These are phyloP conservation scores for Phytopythium oedochilum DNA, from an alignment of 352 stramenopile genomes.

Conservation along the genomic window DNA sequence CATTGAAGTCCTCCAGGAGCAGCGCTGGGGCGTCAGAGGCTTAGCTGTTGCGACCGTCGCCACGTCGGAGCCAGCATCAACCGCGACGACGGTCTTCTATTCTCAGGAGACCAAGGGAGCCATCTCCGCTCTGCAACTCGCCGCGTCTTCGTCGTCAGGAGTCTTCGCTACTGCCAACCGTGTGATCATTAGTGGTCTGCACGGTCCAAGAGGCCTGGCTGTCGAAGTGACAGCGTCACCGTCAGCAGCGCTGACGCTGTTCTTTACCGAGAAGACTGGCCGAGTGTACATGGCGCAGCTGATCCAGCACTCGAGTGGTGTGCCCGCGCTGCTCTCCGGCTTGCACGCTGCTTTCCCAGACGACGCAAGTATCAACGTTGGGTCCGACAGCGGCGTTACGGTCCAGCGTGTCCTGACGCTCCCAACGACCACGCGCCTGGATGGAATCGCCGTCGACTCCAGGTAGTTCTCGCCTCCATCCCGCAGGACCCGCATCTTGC, in stretches of 20 bases:
- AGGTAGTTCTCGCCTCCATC: conserved; percentile 14
- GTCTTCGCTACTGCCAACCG: not conserved
- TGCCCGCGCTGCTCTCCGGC: not conserved
- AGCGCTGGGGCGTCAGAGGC: conserved; percentile 49
- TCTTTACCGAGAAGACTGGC: conserved; percentile 72
- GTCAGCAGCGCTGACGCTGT: conserved; percentile 25
- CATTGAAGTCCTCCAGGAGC: conserved; percentile 36
- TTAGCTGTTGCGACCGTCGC: conserved; percentile 18
- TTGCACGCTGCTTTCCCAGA: conserved; percentile 5
- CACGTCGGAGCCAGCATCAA: not conserved
- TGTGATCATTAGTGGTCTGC: conserved; percentile 35
- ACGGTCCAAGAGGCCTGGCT: conserved; percentile 43
- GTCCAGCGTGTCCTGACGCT: conserved; percentile 31
- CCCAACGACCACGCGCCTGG: conserved; percentile 39
- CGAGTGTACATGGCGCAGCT: conserved; percentile 33
- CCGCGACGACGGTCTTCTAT: conserved; percentile 32
- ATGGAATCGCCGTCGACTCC: conserved; percentile 58
- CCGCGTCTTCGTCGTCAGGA: not conserved
- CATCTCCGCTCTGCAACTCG: conserved; percentile 20
- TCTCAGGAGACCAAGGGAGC: conserved; percentile 55
- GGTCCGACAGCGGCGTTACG: conserved; percentile 4
- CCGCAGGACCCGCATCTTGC: not conserved
- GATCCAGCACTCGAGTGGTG: not conserved
- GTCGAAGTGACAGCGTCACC: conserved; percentile 15
- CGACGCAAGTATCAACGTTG: conserved; percentile 7